Percentiles rank a stretch among this genome's conserved stretches.
Evolutionary conservation across 495 filamentous ascomycete genomes (phyloP).

Genomic region (Xylaria bambusicola): DNA sequence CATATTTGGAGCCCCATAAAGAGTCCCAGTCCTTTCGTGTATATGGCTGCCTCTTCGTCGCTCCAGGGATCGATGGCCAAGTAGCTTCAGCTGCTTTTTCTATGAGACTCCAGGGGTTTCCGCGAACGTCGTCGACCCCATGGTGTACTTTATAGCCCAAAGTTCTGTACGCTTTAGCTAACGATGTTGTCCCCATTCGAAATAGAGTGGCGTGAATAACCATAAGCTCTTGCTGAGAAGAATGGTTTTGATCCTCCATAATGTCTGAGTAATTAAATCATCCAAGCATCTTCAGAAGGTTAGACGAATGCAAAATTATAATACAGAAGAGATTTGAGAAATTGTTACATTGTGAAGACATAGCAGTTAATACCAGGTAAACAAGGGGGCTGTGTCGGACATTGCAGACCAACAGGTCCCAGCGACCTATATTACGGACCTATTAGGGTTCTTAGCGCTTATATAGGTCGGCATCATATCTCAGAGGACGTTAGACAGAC

Average conservation of each 20-base stretch:
- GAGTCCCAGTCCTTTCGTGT: conserved; percentile 43
- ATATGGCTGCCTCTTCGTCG: conserved; percentile 6
- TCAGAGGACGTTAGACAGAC: no score
- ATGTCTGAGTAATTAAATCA: not conserved
- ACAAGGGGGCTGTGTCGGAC: no score
- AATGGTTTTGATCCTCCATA: not conserved
- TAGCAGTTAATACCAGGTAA: no score
- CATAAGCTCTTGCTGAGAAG: not conserved
- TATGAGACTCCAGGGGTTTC: conserved; percentile 8
- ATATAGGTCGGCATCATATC: no score
- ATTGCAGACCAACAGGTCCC: no score
- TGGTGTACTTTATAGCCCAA: conserved; percentile 30
- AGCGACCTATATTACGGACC: no score
- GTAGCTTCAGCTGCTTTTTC: conserved; percentile 30
- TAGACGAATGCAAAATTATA: no score
- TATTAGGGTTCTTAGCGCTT: no score
- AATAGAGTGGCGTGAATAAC: not conserved
- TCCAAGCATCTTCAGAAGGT: no score
- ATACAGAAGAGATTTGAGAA: no score
- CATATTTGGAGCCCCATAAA: conserved; percentile 38
- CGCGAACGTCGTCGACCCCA: not conserved
- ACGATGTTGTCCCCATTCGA: conserved; percentile 11
- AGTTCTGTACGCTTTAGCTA: conserved; percentile 22
- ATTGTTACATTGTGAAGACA: no score
- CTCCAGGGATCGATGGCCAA: conserved; percentile 17